Evolutionary conservation across 1,284 basidiomycete genomes (phyloP), one percentile per base, ranked within the genome.

Genomic region (Chalciporus piperatoides): DNA sequence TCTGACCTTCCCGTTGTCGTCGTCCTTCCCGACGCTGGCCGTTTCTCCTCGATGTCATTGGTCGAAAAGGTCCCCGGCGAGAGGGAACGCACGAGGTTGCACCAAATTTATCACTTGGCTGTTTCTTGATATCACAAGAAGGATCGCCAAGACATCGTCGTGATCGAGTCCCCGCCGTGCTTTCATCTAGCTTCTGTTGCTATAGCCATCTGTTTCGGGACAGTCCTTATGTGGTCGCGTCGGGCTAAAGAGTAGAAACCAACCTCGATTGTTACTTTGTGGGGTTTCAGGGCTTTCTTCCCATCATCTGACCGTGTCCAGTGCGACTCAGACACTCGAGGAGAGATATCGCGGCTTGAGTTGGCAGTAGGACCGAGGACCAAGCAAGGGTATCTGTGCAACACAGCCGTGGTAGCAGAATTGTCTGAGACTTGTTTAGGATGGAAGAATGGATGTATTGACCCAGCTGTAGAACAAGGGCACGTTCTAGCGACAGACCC

Each of bases 191-290:
- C 4, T 91, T 11, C n/a, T n/a, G n/a, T n/a, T n/a, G 85, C 81
- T 58, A 95, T 90, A 5, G 91, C 90, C 76, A 94, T 84, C 88
- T 95, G 63, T 46, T 24, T 28, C 17, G 44, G n/a, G 4, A 17
- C 4, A 39, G n/a, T n/a, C 44, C 8, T 48, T 37, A 44, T 19
- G 11, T 32, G 37, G 7, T 12, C 38, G 19, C 2, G 32, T 15
- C 12, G 3, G 19, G 10, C 48, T 19, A 41, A 24, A 51, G 5
- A 38, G 40, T 35, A 12, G 33, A 30, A 41, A 70, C 78, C 47
- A 49, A 90, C 90, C 78, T 92, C 90, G 4, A 94, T 75, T 2
- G 90, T 89, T 89, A 60, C 82, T 90, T 57, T 86, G 82, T 15
- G 81, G 78, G 53, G 80, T 70, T 32, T 66, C 71, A 44, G 81